A percentile compares a stretch with the other conserved stretches of the same genome.
phyloP scores from a whole-genome alignment of 352 stramenopile species.

The Phytophthora nicotianae region DNA sequence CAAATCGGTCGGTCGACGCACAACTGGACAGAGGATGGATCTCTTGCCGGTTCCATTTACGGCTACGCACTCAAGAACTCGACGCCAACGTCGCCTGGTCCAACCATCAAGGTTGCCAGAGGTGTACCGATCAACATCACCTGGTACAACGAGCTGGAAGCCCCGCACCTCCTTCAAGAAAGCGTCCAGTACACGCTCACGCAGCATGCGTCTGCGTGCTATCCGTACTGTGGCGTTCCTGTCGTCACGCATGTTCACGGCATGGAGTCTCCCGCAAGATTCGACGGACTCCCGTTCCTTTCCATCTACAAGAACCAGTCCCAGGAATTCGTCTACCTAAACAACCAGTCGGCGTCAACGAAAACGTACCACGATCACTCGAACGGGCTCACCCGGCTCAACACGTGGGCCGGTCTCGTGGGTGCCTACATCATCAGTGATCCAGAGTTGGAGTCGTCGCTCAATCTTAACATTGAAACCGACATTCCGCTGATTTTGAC shows the following conservation, averaged over 20 bases:
- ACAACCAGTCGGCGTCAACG: slow-evolving; percentile 64
- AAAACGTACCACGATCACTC: slow-evolving; percentile 68
- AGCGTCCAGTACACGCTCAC: slow-evolving; percentile 41
- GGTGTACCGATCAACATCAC: slow-evolving; percentile 44
- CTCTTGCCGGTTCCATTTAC: slow-evolving; percentile 38
- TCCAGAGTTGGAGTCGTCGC: slow-evolving; percentile 36
- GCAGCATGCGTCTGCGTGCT: slow-evolving; percentile 46
- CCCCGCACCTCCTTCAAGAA: slow-evolving; percentile 47
- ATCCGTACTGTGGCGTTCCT: slow-evolving; percentile 62
- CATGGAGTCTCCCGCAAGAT: slow-evolving; percentile 48
- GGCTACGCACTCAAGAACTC: slow-evolving; percentile 46
- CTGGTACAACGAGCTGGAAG: slow-evolving; percentile 48
- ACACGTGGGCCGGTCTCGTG: slow-evolving; percentile 59
- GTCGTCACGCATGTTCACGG: slow-evolving; percentile 63
- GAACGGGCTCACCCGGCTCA: slow-evolving; percentile 59
- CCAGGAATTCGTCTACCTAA: slow-evolving; percentile 49
- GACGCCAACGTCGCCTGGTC: slow-evolving; percentile 38
- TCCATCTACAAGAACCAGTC: slow-evolving; percentile 70
- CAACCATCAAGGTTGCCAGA: slow-evolving; percentile 43
- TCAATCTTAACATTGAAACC: slow-evolving; percentile 60
- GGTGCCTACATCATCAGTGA: slow-evolving; percentile 64
- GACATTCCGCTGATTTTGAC: slow-evolving; percentile 56
- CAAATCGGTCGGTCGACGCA: slow-evolving; percentile 42
- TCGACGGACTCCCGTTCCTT: slow-evolving; percentile 50
- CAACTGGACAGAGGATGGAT: slow-evolving; percentile 44